phyloP scores from a whole-genome alignment of 1,139 yeast genomes.

The Kurtzmaniella quercitrusa region DNA sequence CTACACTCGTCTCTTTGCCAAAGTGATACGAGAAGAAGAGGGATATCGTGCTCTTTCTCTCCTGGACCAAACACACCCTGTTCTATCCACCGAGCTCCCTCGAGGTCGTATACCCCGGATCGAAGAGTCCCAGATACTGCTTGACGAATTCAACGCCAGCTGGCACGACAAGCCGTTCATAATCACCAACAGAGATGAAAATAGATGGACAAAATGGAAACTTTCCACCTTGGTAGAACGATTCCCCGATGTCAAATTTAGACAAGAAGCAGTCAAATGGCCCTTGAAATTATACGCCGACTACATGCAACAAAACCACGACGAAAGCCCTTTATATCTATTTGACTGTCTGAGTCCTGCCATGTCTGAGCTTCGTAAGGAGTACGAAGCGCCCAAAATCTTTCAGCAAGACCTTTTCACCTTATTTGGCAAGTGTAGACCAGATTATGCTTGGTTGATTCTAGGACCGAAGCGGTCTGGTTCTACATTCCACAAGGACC shows the following conservation, averaged over 20 bases:
- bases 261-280: constrained; percentile 89
- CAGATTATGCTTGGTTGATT: constrained; percentile 88
- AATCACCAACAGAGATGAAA: constrained; percentile 31
- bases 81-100: constrained; percentile 17
- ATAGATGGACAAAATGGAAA: constrained; percentile 70
- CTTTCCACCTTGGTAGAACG: constrained; percentile 43
- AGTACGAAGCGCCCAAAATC: constrained; percentile 51
- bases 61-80: constrained; percentile 3
- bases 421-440: constrained; percentile 52
- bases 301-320: constrained; percentile 58
- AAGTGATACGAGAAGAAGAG: constrained; percentile 46
- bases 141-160: constrained; percentile 39
- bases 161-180: constrained; percentile 67
- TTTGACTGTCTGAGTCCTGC: constrained; percentile 77
- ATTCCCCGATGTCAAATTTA: constrained; percentile 60
- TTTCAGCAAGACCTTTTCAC: constrained; percentile 51
- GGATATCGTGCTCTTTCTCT: constrained; percentile 22
- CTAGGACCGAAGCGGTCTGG: constrained; percentile 81
- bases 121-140: constrained; percentile 34
- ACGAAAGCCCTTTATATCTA: constrained; percentile 79
- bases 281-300: constrained; percentile 54
- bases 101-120: constrained; percentile 44
- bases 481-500: constrained; percentile 89
- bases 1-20: constrained; percentile 45
- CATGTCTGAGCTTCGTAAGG: constrained; percentile 50